A percentile compares a stretch with the other conserved stretches of the same genome.
Evolutionary conservation across 2,329 filamentous ascomycete genomes (phyloP).

Genomic region (Kalmusia sp.): DNA sequence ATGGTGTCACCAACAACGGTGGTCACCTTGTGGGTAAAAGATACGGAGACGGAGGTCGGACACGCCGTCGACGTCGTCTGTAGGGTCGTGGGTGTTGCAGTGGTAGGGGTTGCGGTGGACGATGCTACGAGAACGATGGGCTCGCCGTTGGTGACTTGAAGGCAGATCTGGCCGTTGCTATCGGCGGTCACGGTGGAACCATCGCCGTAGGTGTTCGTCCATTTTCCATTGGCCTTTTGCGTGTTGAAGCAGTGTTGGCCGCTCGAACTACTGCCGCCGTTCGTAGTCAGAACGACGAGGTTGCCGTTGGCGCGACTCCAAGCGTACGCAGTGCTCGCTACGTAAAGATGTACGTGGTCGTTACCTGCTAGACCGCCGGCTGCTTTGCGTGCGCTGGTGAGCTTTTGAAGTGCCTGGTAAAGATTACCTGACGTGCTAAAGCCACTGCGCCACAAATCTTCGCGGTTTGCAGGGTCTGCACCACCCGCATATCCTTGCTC

Average conservation of each 20-base stretch:
- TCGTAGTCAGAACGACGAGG: conserved; percentile 56
- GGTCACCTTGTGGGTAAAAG: conserved; percentile 55
- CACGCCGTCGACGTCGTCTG: conserved; percentile 27
- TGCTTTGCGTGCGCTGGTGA: conserved; percentile 35
- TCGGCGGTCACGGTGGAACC: conserved; percentile 48
- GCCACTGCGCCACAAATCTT: conserved; percentile 48
- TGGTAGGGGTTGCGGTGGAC: conserved; percentile 11
- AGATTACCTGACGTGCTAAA: conserved; percentile 41
- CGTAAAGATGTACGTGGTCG: conserved; percentile 55
- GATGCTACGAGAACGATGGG: conserved; percentile 50
- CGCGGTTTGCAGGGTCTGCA: conserved; percentile 49
- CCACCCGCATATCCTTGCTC: conserved; percentile 48
- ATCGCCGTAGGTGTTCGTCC: conserved; percentile 51
- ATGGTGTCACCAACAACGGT: conserved; percentile 60
- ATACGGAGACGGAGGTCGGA: conserved; percentile 43
- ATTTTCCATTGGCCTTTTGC: conserved; percentile 46
- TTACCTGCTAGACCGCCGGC: conserved; percentile 53
- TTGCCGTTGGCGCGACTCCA: conserved; percentile 55
- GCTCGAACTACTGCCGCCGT: conserved; percentile 49
- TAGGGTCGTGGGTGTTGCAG: conserved; percentile 19
- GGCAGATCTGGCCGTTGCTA: conserved; percentile 51
- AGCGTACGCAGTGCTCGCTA: conserved; percentile 52
- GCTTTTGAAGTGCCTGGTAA: conserved; percentile 36
- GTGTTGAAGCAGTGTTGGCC: conserved; percentile 54
- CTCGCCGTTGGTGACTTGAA: conserved; percentile 51